Conservation (phyloP, 805 yeast genomes). For the Candida incommunis region DNA sequence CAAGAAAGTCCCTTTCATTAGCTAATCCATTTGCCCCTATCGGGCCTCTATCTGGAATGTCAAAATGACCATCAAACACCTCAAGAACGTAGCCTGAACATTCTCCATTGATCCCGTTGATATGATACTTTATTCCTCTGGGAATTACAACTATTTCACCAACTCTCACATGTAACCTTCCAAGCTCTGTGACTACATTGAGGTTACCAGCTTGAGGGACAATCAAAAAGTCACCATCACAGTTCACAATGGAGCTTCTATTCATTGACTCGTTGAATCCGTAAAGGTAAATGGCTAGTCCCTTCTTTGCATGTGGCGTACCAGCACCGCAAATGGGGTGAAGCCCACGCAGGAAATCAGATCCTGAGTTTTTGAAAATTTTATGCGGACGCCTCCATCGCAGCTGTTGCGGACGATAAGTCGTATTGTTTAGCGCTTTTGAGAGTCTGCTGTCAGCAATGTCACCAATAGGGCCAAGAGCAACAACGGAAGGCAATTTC, state of each 20-base stretch:
- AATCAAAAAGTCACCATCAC: constrained; percentile 17
- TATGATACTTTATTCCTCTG: constrained; percentile 14
- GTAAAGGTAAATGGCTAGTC: constrained; percentile 13
- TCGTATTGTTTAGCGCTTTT: neutral
- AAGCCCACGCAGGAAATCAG: constrained; percentile 11
- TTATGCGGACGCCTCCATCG: constrained; percentile 14
- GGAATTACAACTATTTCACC: constrained; percentile 16
- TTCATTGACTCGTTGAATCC: constrained; percentile 13
- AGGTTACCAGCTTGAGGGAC: constrained; percentile 16
- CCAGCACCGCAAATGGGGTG: constrained; percentile 14
- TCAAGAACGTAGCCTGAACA: constrained; percentile 16
- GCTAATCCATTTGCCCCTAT: constrained; percentile 19
- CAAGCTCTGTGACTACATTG: constrained; percentile 16
- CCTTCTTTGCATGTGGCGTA: constrained; percentile 11
- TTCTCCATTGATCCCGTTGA: constrained; percentile 5
- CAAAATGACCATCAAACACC: constrained; percentile 15
- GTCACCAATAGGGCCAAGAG: constrained; percentile 2
- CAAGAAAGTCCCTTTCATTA: constrained; percentile 16
- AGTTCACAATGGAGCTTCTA: constrained; percentile 13
- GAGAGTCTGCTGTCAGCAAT: constrained; percentile 4
- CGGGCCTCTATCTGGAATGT: constrained; percentile 18
- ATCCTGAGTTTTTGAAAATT: neutral
- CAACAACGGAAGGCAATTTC: constrained; percentile 12
- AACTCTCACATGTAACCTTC: constrained; percentile 14
- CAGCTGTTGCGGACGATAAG: constrained; percentile 14